phyloP scores from a whole-genome alignment of 169 alveolate species.

The Cryptosporidium felis region DNA sequence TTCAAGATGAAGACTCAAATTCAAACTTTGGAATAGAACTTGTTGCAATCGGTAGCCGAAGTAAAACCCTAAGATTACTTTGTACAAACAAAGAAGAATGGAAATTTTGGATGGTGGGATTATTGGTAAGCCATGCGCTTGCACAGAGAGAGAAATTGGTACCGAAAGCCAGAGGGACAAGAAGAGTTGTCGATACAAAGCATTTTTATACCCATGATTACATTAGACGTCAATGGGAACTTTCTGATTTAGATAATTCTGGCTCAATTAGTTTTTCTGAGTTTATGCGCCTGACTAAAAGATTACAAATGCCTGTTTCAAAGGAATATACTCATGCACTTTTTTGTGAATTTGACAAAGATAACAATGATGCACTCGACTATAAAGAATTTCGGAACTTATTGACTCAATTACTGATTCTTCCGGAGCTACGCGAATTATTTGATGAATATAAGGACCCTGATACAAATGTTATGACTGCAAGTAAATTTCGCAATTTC shows the following conservation, averaged over 20 bases:
- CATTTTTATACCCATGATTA: conserved; percentile 61
- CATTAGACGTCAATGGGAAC: conserved; percentile 73
- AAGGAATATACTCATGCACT: conserved; percentile 52
- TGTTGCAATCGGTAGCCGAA: conserved; percentile 21
- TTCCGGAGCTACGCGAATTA: conserved; percentile 50
- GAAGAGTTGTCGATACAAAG: conserved; percentile 24
- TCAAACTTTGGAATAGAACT: conserved; percentile 59
- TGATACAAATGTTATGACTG: conserved; percentile 26
- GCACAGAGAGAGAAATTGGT: conserved; percentile 34
- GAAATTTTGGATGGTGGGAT: conserved; percentile 69
- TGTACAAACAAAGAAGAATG: conserved; percentile 69
- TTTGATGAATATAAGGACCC: conserved; percentile 62
- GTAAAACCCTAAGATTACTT: conserved; percentile 20
- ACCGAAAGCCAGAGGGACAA: conserved; percentile 25
- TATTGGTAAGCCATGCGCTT: conserved; percentile 69
- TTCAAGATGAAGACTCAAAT: background rate
- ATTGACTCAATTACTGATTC: conserved; percentile 30
- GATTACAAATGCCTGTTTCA: conserved; percentile 67
- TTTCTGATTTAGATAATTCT: conserved; percentile 71
- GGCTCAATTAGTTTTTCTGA: conserved; percentile 46
- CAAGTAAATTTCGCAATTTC: conserved; percentile 34
- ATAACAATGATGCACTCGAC: conserved; percentile 43
- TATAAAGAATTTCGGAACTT: conserved; percentile 53
- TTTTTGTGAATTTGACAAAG: conserved; percentile 61
- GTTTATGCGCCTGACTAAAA: conserved; percentile 53